These are phyloP conservation scores for Hanseniaspora pseudoguilliermondii DNA, from an alignment of 805 yeast species.

Conservation along the genomic window DNA sequence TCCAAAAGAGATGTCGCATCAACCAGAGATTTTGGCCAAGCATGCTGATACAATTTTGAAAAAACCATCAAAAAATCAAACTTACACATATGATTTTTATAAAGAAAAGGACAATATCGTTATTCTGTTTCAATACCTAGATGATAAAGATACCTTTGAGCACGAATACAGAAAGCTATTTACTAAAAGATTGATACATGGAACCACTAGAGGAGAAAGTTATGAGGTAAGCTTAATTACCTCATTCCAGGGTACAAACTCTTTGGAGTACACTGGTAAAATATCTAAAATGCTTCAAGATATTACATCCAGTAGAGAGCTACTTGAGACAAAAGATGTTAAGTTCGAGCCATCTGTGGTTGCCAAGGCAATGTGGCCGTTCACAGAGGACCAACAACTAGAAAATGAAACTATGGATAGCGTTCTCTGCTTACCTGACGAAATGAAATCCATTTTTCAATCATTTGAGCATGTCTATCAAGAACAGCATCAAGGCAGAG, in stretches of 20 bases:
- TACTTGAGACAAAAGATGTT: conserved; percentile 47
- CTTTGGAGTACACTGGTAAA: conserved; percentile 83
- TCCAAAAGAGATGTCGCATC: conserved; percentile 48
- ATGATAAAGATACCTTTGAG: conserved; percentile 92
- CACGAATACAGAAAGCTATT: conserved; percentile 78
- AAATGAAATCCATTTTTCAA: conserved; percentile 50
- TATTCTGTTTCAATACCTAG: conserved; percentile 73
- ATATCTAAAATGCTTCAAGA: conserved; percentile 94
- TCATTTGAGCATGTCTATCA: conserved; percentile 58
- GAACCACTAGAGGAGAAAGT: conserved; percentile 69
- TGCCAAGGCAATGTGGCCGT: conserved; percentile 86
- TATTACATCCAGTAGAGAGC: conserved; percentile 42
- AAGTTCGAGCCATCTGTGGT: conserved; percentile 66
- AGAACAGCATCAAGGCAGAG: conserved; percentile 70
- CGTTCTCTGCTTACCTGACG: conserved; percentile 44
- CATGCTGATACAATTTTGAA: conserved; percentile 76
- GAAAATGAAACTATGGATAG: conserved; percentile 26
- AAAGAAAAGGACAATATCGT: conserved; percentile 76
- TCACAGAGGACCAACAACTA: conserved; percentile 30
- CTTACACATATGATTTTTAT: conserved; percentile 39
- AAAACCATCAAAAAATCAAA: conserved; percentile 57
- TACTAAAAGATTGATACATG: conserved; percentile 78
- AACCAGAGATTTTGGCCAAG: conserved; percentile 84
- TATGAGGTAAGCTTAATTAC: conserved; percentile 75
- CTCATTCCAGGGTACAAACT: conserved; percentile 76